Base-by-base conservation (phyloP, 139 green algal species). In the Medakamo hakoo region DNA sequence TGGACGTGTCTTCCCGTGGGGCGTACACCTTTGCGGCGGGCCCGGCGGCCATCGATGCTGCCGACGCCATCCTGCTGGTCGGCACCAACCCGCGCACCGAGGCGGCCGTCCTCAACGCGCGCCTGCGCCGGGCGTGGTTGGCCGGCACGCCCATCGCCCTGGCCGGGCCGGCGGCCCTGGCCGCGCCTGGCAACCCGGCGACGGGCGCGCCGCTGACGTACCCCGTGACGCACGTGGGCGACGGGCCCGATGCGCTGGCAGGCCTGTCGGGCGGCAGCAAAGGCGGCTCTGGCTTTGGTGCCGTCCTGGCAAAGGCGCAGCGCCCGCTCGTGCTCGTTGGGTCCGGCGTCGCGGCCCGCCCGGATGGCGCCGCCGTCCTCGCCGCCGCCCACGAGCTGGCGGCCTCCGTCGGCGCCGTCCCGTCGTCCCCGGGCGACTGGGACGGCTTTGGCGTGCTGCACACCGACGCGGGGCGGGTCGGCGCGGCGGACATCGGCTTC, bases 401-500 rank as follows among this genome's bases (percentile, higher is more conserved):
- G 25, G 21, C 30, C 5, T 40, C 18, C 74, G 73, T 64, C 67
- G 82, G 26, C 64, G 79, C 31, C 66, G 74, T 40, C 55, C 82
- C 30, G 72, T 76, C 18, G n/a, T n/a, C n/a, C 49, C 16, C 69
- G 32, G 78, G 85, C 22, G 92, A 70, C 29, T 98, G 92, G 92
- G 95, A 95, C 62, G 90, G 91, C 59, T 94, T 92, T 79, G 97
- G 97, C 66, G 76, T 99, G 59, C 78, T 99, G 52, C 93, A 99
- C 63, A 86, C 94, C 69, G 71, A 72, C 5, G 93, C 93, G 2
- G 83, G 78, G 0, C 76, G 82, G 21, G 88, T 97, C 27, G 94
- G 81, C 3, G 93, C 86, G 0, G 72, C 99, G 56, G 93, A 99
- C 77, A 71, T 99, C 21, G 93, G 93, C 68, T 95, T 98, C 68